Base-by-base conservation (phyloP, 2,329 filamentous ascomycete genomes). In the Colletotrichum abscissum region DNA sequence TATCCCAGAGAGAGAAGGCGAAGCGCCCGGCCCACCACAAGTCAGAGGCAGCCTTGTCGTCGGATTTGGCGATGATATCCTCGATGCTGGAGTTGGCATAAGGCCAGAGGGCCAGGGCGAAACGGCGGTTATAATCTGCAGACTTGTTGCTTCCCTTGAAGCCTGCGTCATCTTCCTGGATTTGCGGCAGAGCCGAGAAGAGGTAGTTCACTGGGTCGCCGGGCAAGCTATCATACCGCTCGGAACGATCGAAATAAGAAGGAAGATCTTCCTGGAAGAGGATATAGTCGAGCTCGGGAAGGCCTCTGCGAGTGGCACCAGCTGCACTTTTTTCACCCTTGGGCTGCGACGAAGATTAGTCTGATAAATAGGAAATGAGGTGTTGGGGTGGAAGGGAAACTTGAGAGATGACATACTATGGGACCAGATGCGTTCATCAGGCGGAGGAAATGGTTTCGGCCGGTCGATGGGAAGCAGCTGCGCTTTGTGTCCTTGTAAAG, bases 51-150 rank as follows among this genome's bases (percentile, higher is more conserved):
- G 60, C 30, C 30, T 57, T 54, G 56, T 62, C 63, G 2, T 49
- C 16, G 9, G 72, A 59, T 3, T n/a, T 16, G 38, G 35, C 12
- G 30, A 72, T 14, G 68, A 75, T 46, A 6, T 26, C n/a, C 30
- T 66, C 35, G 6, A 74, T 38, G 24, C 49, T 54, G 1, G 74
- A 75, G 56, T 75, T 75, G 56, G 68, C 67, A 26, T 57, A 74
- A 22, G 72, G 72, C 74, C 74, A 75, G 19, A 75, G 52, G 16
- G 72, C 72, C 5, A 52, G 49, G 24, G 46, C 72, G 30, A 75
- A n/a, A 12, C 55, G 28, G 11, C 63, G 62, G 24, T 67, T 24
- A 38, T 72, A 33, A 11, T 24, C 30, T 14, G 57, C 62, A 4
- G 35, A 14, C 1, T 49, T 38, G 1, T 19, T 22, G 24, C n/a